phyloP scores from a whole-genome alignment of 257 asterid species.

The Nicotiana tomentosiformis region DNA sequence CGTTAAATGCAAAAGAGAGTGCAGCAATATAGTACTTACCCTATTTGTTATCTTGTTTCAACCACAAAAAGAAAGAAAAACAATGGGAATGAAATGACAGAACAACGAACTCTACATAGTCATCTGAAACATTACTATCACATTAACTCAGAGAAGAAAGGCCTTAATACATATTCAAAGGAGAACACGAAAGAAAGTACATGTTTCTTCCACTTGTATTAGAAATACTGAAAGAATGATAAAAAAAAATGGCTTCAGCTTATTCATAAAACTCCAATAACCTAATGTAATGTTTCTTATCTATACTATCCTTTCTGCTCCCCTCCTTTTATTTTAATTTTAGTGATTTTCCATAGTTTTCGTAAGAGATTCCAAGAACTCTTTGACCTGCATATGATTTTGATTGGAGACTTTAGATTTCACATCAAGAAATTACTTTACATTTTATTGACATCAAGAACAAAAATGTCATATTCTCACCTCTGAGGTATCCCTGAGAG shows the following conservation, averaged over 20 bases:
- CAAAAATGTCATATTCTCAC: constrained; percentile 23
- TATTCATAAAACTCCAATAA: background rate
- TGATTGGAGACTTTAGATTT: background rate
- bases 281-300: background rate
- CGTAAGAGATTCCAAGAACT: constrained; percentile 53
- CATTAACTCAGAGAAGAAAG: background rate
- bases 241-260: background rate
- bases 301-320: background rate
- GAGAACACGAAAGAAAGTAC: background rate
- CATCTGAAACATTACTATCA: background rate
- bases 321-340: background rate
- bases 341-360: constrained; percentile 34
- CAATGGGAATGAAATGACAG: background rate
- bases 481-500: constrained; percentile 80
- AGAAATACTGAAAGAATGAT: background rate
- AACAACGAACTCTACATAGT: too few species aligned
- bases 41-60: background rate
- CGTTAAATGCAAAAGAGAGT: background rate
- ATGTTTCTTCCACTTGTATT: background rate
- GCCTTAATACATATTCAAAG: background rate
- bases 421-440: background rate
- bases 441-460: background rate
- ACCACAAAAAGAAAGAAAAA: background rate
- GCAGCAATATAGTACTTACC: background rate
- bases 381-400: constrained; percentile 42